Evolutionary conservation across 1,139 yeast genomes (phyloP).

Genomic region (Nadsonia commutata): DNA sequence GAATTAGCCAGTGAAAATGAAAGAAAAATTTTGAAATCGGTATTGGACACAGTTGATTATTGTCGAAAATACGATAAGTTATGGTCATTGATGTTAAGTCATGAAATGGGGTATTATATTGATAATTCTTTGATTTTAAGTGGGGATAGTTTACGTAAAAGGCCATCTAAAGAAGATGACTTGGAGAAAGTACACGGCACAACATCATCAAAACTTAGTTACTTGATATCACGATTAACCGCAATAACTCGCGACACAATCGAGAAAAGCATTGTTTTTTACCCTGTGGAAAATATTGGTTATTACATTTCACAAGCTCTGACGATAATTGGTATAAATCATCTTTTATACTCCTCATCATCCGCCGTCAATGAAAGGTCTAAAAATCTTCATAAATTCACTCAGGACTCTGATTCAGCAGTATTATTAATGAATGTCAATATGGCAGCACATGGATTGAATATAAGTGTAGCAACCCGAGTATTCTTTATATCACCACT

Average conservation of each 20-base stretch:
- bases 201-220: slow-evolving; percentile 47
- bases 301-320: slow-evolving; percentile 50
- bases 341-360: slow-evolving; percentile 49
- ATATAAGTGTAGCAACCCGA: slow-evolving; percentile 51
- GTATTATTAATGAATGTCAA: slow-evolving; percentile 51
- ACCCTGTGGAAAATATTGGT: slow-evolving; percentile 59
- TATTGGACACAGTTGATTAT: not conserved
- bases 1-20: not conserved
- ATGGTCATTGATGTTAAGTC: not conserved
- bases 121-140: slow-evolving; percentile 4
- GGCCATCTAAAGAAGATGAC: not conserved
- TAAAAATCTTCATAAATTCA: slow-evolving; percentile 37
- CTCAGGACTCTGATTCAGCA: slow-evolving; percentile 33
- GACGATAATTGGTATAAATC: slow-evolving; percentile 45
- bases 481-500: slow-evolving; percentile 58
- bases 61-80: not conserved
- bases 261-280: slow-evolving; percentile 46
- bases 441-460: slow-evolving; percentile 56
- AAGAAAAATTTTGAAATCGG: not conserved
- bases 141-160: not conserved
- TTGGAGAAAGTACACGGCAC: slow-evolving; percentile 30
- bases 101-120: slow-evolving; percentile 1
- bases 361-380: slow-evolving; percentile 38
- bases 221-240: slow-evolving; percentile 34
- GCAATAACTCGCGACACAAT: slow-evolving; percentile 31